These are phyloP conservation scores for Leccinum pachyderme DNA, from an alignment of 1,284 basidiomycete genomes.

Conservation along the genomic window DNA sequence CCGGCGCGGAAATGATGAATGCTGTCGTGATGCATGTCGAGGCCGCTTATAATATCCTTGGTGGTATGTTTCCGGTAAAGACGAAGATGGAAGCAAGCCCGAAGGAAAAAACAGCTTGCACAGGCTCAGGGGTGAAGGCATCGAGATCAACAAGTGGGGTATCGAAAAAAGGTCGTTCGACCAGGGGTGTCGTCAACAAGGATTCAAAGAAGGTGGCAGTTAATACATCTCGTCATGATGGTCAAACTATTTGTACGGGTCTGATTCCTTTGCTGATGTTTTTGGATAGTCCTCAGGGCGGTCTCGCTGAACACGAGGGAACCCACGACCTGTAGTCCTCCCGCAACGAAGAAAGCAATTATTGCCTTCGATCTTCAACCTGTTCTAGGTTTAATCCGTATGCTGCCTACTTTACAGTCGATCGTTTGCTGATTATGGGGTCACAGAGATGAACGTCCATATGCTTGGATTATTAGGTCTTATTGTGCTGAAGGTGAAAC, in stretches of 20 bases:
- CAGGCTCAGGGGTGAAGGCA: constrained; percentile 4
- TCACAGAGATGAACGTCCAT: constrained; percentile 53
- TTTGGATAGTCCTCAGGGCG: constrained; percentile 32
- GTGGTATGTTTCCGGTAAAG: constrained; percentile 32
- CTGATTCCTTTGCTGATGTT: neutral
- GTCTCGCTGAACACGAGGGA: constrained; percentile 36
- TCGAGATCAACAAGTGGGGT: constrained; percentile 8
- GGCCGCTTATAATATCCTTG: constrained; percentile 49
- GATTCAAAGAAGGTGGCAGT: constrained; percentile 11
- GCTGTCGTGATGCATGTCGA: constrained; percentile 48
- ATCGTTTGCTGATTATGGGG: constrained; percentile 1
- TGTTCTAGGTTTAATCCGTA: constrained; percentile 21
- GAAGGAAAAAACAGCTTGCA: constrained; percentile 16
- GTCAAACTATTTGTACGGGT: neutral
- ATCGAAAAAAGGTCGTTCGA: constrained; percentile 31
- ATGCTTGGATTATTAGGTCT: constrained; percentile 65
- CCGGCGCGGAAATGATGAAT: constrained; percentile 36
- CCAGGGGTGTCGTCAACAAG: constrained; percentile 13
- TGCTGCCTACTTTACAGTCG: neutral
- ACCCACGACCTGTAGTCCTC: constrained; percentile 7
- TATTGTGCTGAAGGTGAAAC: constrained; percentile 51
- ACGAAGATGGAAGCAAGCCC: constrained; percentile 14
- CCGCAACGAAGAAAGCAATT: constrained; percentile 18
- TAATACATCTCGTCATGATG: constrained; percentile 44
- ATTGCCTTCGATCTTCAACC: constrained; percentile 40